Conservation (phyloP, 1,284 basidiomycete species). For the Sporisorium scitamineum region DNA sequence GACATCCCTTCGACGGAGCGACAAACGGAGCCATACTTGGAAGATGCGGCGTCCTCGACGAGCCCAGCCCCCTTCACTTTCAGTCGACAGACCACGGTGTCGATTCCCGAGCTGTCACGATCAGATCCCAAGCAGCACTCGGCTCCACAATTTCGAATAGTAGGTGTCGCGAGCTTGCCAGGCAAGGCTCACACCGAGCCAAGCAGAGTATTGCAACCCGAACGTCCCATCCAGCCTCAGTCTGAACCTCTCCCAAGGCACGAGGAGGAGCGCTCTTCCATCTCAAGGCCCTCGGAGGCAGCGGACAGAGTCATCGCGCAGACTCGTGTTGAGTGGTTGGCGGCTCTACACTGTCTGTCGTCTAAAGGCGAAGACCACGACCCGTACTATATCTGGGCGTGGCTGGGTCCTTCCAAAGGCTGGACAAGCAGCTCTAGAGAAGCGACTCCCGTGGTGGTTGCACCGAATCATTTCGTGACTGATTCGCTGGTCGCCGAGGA, state of each 20-base stretch:
- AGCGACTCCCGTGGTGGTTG: background rate
- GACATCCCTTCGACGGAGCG: background rate
- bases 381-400: conserved; percentile 3
- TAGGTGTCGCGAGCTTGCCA: background rate
- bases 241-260: background rate
- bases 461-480: background rate
- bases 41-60: background rate
- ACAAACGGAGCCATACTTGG: background rate
- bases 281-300: background rate
- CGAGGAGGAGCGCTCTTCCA: background rate
- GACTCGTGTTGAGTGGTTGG: background rate
- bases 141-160: background rate
- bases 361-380: background rate
- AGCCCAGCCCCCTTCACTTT: background rate
- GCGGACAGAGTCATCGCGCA: background rate
- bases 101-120: background rate
- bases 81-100: background rate
- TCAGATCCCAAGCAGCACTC: background rate
- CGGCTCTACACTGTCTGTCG: background rate
- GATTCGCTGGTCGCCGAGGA: conserved; percentile 9
- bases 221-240: background rate
- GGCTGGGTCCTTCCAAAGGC: background rate
- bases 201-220: background rate
- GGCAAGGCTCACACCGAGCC: background rate
- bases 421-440: background rate